Conservation (phyloP, 352 stramenopile genomes). For the Phytophthora pini region DNA sequence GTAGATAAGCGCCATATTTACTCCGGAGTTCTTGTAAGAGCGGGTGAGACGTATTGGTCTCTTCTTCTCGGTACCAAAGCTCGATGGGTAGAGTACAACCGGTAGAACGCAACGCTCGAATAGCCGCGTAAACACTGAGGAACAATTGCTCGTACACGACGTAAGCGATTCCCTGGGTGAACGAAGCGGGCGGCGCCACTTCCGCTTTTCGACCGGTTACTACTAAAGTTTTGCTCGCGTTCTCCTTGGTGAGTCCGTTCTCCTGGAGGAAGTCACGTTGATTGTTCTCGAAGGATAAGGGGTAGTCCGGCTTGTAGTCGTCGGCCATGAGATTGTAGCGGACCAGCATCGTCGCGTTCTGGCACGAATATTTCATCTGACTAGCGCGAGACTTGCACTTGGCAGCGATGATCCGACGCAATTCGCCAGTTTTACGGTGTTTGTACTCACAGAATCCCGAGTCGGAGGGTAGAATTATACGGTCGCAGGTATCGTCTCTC, state of each 20-base stretch:
- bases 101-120: slow-evolving; percentile 50
- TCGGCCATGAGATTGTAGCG: slow-evolving; percentile 51
- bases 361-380: slow-evolving; percentile 50
- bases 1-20: slow-evolving; percentile 63
- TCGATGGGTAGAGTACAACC: slow-evolving; percentile 70
- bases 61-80: slow-evolving; percentile 64
- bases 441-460: slow-evolving; percentile 64
- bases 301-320: slow-evolving; percentile 52
- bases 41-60: slow-evolving; percentile 57
- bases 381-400: slow-evolving; percentile 60
- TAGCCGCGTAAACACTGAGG: slow-evolving; percentile 55
- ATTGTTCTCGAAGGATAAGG: slow-evolving; percentile 34
- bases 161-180: slow-evolving; percentile 51
- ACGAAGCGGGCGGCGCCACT: slow-evolving; percentile 21
- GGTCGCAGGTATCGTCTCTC: slow-evolving; percentile 40
- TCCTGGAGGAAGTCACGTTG: slow-evolving; percentile 31
- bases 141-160: slow-evolving; percentile 65
- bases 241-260: slow-evolving; percentile 41
- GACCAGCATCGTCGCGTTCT: slow-evolving; percentile 51
- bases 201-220: slow-evolving; percentile 32
- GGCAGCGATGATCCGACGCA: slow-evolving; percentile 46
- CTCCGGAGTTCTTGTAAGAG: slow-evolving; percentile 48
- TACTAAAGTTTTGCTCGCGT: slow-evolving; percentile 55
- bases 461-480: slow-evolving; percentile 39
- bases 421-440: slow-evolving; percentile 39